A percentile compares a stretch with the other conserved stretches of the same genome.
These are phyloP conservation scores for Dunaliella sp. DNA, from an alignment of 139 green algal species.

Conservation along the genomic window DNA sequence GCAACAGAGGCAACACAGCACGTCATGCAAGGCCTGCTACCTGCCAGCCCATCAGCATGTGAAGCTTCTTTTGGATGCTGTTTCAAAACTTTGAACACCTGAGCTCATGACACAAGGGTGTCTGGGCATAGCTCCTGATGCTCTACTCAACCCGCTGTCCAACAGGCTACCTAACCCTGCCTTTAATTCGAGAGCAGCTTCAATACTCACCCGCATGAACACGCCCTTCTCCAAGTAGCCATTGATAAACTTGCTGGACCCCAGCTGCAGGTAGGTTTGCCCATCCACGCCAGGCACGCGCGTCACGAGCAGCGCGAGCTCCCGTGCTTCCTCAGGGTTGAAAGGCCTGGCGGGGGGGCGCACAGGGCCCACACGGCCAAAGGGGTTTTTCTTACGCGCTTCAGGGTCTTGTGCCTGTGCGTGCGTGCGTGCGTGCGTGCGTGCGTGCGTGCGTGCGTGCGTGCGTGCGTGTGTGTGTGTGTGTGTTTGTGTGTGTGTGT, in stretches of 20 bases:
- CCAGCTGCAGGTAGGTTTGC: conserved; percentile 20
- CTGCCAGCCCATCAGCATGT: too few species aligned
- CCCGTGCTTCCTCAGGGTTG: conserved; percentile 58
- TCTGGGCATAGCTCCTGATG: too few species aligned
- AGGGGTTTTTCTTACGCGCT: conserved; percentile 44
- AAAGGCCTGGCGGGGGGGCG: conserved; percentile 59
- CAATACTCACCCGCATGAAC: conserved; percentile 60
- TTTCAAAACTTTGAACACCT: too few species aligned
- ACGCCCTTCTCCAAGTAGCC: conserved; percentile 82
- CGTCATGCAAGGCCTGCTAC: too few species aligned
- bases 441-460: too few species aligned
- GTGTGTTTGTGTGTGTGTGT: too few species aligned
- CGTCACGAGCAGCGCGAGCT: conserved; percentile 22
- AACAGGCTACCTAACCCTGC: too few species aligned
- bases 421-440: background rate
- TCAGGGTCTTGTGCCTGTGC: conserved; percentile 21
- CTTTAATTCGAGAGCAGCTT: background rate
- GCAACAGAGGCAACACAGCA: too few species aligned
- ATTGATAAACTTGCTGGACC: conserved; percentile 66
- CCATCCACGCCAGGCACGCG: conserved; percentile 14
- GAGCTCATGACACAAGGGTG: too few species aligned
- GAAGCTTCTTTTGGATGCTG: too few species aligned
- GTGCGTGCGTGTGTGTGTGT: too few species aligned
- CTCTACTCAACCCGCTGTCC: too few species aligned
- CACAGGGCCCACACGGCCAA: conserved; percentile 62